Conservation (phyloP, 169 alveolate genomes). For the Plasmodium gonderi region DNA sequence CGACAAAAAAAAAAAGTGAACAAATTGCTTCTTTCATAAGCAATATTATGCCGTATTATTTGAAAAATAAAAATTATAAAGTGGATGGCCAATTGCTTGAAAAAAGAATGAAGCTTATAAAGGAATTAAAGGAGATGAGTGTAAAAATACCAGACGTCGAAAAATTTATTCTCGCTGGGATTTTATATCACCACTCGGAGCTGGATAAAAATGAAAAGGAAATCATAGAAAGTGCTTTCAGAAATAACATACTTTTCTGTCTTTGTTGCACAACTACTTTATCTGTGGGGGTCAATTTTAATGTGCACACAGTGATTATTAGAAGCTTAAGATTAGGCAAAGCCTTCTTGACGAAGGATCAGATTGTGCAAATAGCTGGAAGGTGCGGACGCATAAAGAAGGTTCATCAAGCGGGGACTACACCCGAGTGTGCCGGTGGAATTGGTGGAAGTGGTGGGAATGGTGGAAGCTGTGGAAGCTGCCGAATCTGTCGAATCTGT, state of each 20-base stretch:
- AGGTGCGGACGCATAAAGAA: conserved; percentile 56
- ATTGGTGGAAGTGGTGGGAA: background rate
- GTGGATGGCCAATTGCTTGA: background rate
- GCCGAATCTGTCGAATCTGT: background rate
- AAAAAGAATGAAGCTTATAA: conserved; percentile 15
- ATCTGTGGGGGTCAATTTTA: conserved; percentile 61
- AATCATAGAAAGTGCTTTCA: conserved; percentile 43
- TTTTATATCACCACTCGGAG: conserved; percentile 65
- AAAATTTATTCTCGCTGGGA: conserved; percentile 51
- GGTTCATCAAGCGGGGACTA: background rate
- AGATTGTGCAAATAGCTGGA: conserved; percentile 55
- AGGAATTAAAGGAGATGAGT: conserved; percentile 4
- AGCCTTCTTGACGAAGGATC: conserved; percentile 21
- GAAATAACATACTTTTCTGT: conserved; percentile 42
- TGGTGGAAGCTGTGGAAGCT: background rate
- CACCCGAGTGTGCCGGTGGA: background rate
- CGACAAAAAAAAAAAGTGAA: conserved; percentile 46
- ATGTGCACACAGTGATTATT: conserved; percentile 49
- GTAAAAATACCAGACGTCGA: conserved; percentile 5
- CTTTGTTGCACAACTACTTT: conserved; percentile 70
- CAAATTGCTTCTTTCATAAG: conserved; percentile 38
- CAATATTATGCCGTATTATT: conserved; percentile 18
- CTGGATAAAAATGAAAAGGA: conserved; percentile 27
- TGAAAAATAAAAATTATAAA: conserved; percentile 14
- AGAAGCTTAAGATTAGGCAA: conserved; percentile 34